Percentiles rank a stretch among this genome's conserved stretches.
These are phyloP conservation scores for Ulvella scutata DNA, from an alignment of 139 green algal genomes.

Conservation along the genomic window DNA sequence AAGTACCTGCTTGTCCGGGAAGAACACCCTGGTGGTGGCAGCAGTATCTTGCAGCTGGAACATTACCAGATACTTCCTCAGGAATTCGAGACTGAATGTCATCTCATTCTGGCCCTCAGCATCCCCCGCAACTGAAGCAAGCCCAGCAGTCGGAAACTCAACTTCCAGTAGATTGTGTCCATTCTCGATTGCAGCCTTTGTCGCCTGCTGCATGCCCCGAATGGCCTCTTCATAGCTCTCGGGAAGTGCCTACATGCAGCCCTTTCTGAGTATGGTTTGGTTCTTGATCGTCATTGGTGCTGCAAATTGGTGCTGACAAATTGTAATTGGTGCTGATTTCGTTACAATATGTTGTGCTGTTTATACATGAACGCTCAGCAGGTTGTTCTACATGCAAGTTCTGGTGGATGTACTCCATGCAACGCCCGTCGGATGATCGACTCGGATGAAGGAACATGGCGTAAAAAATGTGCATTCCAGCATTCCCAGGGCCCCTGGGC, in stretches of 20 bases:
- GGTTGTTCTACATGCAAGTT: too few relatives aligned
- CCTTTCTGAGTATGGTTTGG: too few relatives aligned
- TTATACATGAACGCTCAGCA: too few relatives aligned
- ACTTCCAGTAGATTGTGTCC: conserved; percentile 38
- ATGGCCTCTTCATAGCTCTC: conserved; percentile 28
- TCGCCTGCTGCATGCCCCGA: conserved; percentile 28
- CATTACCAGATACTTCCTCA: conserved; percentile 32
- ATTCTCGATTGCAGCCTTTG: conserved; percentile 24
- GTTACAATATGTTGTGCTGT: too few relatives aligned
- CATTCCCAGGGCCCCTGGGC: too few relatives aligned
- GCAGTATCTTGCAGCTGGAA: conserved; percentile 24
- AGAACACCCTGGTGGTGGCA: conserved; percentile 41
- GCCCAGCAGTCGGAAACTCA: conserved; percentile 31
- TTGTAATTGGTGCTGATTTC: too few relatives aligned
- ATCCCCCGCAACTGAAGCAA: conserved; percentile 31
- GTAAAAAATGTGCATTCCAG: too few relatives aligned
- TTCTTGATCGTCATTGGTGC: too few relatives aligned
- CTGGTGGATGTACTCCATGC: too few relatives aligned
- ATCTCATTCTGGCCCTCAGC: conserved; percentile 56
- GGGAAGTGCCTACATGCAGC: conserved; percentile 18
- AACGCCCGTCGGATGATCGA: too few relatives aligned
- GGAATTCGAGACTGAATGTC: conserved; percentile 23
- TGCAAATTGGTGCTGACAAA: too few relatives aligned
- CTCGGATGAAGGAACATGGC: too few relatives aligned
- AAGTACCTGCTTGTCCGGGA: conserved; percentile 48